Conservation (phyloP, 371 early-diverging fungal genomes). For the Furculomyces boomerangus region DNA sequence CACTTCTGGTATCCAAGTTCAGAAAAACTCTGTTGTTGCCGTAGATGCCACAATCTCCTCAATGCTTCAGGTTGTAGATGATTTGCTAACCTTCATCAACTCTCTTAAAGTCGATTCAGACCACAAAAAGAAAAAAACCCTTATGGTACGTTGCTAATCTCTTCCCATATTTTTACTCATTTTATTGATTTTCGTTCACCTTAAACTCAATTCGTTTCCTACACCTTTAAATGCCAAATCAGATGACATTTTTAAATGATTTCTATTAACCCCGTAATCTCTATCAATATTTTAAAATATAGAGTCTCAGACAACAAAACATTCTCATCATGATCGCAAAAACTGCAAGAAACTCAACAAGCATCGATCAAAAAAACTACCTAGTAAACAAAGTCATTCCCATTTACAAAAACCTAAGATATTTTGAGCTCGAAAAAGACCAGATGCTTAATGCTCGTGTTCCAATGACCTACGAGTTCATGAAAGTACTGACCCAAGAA, state of each 20-base stretch:
- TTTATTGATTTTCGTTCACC: no score
- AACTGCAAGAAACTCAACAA: not conserved
- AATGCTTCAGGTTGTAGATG: not conserved
- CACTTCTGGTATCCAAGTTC: not conserved
- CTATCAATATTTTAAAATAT: no score
- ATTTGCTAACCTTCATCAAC: not conserved
- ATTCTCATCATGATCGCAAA: not conserved
- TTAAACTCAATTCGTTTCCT: no score
- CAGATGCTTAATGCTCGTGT: not conserved
- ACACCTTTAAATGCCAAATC: no score
- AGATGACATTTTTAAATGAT: no score
- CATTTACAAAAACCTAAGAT: not conserved
- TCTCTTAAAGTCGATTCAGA: not conserved
- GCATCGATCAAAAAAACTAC: not conserved
- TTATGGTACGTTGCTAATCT: no score
- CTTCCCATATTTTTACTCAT: no score
- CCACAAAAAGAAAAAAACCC: not conserved
- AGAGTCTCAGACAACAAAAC: not conserved
- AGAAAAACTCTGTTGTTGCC: not conserved
- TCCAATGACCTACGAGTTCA: not conserved
- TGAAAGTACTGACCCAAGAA: not conserved
- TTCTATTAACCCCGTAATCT: no score
- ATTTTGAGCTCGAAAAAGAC: not conserved
- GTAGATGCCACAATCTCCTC: not conserved
- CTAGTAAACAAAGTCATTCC: not conserved